Percentiles rank a stretch among this genome's conserved stretches.
Evolutionary conservation across 2,329 filamentous ascomycete species (phyloP).

Genomic region (Fusarium agapanthi): DNA sequence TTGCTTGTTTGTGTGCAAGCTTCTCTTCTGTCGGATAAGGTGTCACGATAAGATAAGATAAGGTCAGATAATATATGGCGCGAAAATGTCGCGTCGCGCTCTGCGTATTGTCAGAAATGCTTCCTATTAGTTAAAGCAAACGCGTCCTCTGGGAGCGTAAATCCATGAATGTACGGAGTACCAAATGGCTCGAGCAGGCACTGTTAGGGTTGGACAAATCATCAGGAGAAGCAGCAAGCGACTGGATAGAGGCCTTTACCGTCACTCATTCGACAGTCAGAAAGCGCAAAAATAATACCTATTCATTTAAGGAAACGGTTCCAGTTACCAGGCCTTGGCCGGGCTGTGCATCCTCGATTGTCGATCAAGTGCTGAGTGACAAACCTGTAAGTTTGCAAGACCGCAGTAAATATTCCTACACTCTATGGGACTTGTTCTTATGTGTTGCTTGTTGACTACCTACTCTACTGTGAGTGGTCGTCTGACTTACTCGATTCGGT

Average conservation of each 20-base stretch:
- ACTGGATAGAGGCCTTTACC: not conserved
- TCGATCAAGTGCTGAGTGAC: not conserved
- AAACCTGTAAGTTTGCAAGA: no score
- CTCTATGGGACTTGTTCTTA: not conserved
- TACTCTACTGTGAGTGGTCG: not conserved
- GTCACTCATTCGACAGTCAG: no score
- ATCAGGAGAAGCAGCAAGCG: not conserved
- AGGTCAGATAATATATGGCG: not conserved
- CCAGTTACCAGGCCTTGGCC: not conserved
- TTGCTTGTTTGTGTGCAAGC: not conserved
- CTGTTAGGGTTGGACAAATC: no score
- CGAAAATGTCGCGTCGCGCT: not conserved
- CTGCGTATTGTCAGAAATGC: accelerated
- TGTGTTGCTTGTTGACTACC: not conserved
- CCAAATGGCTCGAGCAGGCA: not conserved
- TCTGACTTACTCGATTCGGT: not conserved
- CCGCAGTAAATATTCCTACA: not conserved
- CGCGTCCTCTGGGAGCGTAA: no score
- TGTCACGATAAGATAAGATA: not conserved
- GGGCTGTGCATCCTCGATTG: not conserved
- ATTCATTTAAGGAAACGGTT: no score
- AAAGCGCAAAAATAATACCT: not conserved
- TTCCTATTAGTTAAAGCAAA: not conserved
- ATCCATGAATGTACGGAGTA: not conserved
- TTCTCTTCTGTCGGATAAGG: no score